Base-by-base conservation (phyloP, 192 early-diverging fungal species). In the Linnemannia exigua region DNA sequence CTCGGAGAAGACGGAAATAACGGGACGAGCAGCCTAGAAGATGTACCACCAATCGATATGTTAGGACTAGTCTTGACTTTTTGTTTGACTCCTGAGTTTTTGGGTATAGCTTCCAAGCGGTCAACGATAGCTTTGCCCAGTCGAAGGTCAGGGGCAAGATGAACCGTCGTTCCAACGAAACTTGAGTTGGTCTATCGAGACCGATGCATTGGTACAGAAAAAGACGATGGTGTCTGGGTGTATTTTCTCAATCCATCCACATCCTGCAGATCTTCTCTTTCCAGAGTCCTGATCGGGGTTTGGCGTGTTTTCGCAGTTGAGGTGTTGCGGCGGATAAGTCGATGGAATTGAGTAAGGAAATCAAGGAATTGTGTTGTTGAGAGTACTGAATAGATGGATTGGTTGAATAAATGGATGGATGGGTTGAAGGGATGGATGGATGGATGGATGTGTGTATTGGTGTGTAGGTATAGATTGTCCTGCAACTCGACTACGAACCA, bases 1-100 rank as follows among this genome's bases (percentile, higher is more conserved):
- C 68, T 94, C 93, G 90, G 94, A 90, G 93, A 94, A 98, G 73
- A 99, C 96, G 84, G 94, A 95, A 84, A 99, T 95, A 84, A 95
- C 93, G 87, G 97, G 98, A 91, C 97, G 93, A 85, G 93, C 91
- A 87, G 89, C 90, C 79, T 81, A 80, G 54, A 16, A 12, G 46
- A 50, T 25, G 11, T 35, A 25, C 37, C 68, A 70, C 20, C 28
- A 14, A 28, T 38, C 25, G 41, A 50, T 28, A 19, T 4, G 37
- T 69, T 69, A 69, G 67, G 7, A 8, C 2, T 14, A 17, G 8
- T 19, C 67, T 63, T 63, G 25, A 15, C 58, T 63, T 31, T 28
- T 44, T 44, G 41, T 44, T 44, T 44, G 41, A 6, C 41, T 44
- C 41, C 41, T 44, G 41, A 44, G 67, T 37, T 38, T 70, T 38